Evolutionary conservation across 139 green algal genomes (phyloP), one percentile per base, ranked within the genome.

Genomic region (Chlamydomonas asymmetrica): DNA sequence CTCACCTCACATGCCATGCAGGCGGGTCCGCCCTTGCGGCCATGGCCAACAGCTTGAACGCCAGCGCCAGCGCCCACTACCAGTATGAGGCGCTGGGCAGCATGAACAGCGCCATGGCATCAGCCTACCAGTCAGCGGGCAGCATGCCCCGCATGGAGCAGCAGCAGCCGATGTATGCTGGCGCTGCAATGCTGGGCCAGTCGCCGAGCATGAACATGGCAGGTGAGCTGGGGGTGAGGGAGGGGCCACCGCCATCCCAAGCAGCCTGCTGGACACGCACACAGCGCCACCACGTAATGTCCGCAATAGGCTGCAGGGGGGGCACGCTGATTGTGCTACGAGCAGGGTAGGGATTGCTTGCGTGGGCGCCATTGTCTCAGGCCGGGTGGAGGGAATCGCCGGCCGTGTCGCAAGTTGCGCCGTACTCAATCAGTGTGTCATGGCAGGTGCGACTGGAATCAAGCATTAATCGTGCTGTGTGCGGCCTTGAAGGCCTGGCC

Each of bases 121-220:
- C 37, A 37, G 61, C 27, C 50, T 69, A n/a, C n/a, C n/a, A n/a
- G n/a, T n/a, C n/a, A n/a, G n/a, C n/a, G 67, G 62, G 45, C 1
- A 39, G 62, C 49, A 50, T 76, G 56, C 45, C 34, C 31, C 34
- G 61, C 3, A 69, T 68, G 60, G 63, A 57, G 7, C 7, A 59
- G n/a, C 40, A 13, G n/a, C 40, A 41, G 48, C 25, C n/a, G n/a
- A 71, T 75, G 75, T 56, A 65, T 59, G 38, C 35, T 32, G 63
- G 61, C 60, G 75, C 75, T 64, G 63, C 38, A 27, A 67, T 80
- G 60, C 10, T 3, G 20, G 25, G 54, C 27, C 8, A 13, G 54
- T 23, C 16, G 25, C 16, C 29, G 25, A 8, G 54, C 16, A 62
- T 62, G 54, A 57, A 48, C 43, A 40, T 45, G 70, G 71, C 35